Conservation (phyloP, 495 filamentous ascomycete genomes). For the Xylaria sp. region DNA sequence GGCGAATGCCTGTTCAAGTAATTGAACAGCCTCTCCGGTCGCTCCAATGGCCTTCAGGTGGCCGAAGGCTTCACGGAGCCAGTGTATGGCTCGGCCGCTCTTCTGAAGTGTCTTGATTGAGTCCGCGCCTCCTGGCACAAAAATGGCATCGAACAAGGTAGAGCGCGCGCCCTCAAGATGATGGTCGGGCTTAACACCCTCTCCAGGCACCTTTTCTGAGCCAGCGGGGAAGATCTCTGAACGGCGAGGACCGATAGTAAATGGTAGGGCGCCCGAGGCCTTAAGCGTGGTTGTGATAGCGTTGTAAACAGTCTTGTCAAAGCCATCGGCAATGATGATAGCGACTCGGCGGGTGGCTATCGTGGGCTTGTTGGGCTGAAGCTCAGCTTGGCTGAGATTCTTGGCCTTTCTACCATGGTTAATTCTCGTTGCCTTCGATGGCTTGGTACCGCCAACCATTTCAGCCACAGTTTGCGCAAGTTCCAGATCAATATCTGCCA, state of each 20-base stretch:
- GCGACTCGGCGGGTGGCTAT: slow-evolving; percentile 77
- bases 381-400: slow-evolving; percentile 73
- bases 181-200: slow-evolving; percentile 74
- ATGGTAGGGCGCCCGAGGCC: slow-evolving; percentile 68
- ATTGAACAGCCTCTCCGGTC: slow-evolving; percentile 70
- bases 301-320: slow-evolving; percentile 69
- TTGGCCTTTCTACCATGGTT: slow-evolving; percentile 75
- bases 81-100: slow-evolving; percentile 81
- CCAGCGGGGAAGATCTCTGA: slow-evolving; percentile 66
- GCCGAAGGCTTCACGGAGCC: slow-evolving; percentile 83
- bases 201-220: slow-evolving; percentile 49
- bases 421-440: slow-evolving; percentile 52
- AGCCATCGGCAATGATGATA: slow-evolving; percentile 83
- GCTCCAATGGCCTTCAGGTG: slow-evolving; percentile 81
- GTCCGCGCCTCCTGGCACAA: slow-evolving; percentile 77
- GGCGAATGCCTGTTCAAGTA: slow-evolving; percentile 65
- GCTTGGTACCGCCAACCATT: slow-evolving; percentile 70
- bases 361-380: slow-evolving; percentile 64
- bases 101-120: slow-evolving; percentile 64
- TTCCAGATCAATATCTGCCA: slow-evolving; percentile 73
- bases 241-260: slow-evolving; percentile 72
- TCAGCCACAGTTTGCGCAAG: slow-evolving; percentile 75
- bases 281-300: slow-evolving; percentile 68
- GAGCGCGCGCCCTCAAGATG: slow-evolving; percentile 83
- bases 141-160: slow-evolving; percentile 85